These are phyloP conservation scores for Penicillium nordicum DNA, from an alignment of 2,329 filamentous ascomycete species.

Conservation along the genomic window DNA sequence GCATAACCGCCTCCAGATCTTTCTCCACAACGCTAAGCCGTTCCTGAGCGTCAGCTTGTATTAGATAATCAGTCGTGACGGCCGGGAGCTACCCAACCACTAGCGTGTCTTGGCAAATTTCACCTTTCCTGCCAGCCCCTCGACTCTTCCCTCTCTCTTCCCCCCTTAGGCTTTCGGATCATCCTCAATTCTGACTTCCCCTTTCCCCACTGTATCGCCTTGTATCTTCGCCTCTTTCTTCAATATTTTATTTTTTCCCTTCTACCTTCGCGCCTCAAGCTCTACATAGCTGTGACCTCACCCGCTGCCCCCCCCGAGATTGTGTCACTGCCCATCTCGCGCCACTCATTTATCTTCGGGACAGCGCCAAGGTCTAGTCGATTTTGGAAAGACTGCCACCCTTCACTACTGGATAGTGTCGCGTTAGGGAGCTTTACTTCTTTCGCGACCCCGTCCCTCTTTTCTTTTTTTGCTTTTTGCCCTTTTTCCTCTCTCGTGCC, in stretches of 20 bases:
- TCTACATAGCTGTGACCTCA: slow-evolving; percentile 6
- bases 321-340: slow-evolving; percentile 4
- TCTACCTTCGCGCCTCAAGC: slow-evolving; percentile 8
- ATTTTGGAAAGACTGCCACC: slow-evolving; percentile 1
- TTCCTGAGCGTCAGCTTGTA: slow-evolving; percentile 16
- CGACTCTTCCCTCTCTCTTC: slow-evolving; percentile 23
- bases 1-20: slow-evolving; percentile 23
- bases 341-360: slow-evolving; percentile 7
- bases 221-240: slow-evolving; percentile 1
- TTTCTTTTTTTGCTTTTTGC: not conserved
- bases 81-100: slow-evolving; percentile 25
- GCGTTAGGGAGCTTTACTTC: slow-evolving; percentile 1
- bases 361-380: slow-evolving; percentile 1
- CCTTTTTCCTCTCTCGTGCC: not conserved
- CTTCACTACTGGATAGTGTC: slow-evolving; percentile 10
- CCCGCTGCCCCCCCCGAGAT: slow-evolving; percentile 3
- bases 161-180: slow-evolving; percentile 17
- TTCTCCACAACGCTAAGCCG: slow-evolving; percentile 22
- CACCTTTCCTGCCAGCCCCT: slow-evolving; percentile 29
- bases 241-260: slow-evolving; percentile 4
- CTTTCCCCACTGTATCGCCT: slow-evolving; percentile 6
- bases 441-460: not conserved
- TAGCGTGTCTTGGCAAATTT: slow-evolving; percentile 26
- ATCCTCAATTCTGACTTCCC: slow-evolving; percentile 8
- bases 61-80: slow-evolving; percentile 18